Conservation (phyloP, 768 basidiomycete species). For the Polyporus arcularius region DNA sequence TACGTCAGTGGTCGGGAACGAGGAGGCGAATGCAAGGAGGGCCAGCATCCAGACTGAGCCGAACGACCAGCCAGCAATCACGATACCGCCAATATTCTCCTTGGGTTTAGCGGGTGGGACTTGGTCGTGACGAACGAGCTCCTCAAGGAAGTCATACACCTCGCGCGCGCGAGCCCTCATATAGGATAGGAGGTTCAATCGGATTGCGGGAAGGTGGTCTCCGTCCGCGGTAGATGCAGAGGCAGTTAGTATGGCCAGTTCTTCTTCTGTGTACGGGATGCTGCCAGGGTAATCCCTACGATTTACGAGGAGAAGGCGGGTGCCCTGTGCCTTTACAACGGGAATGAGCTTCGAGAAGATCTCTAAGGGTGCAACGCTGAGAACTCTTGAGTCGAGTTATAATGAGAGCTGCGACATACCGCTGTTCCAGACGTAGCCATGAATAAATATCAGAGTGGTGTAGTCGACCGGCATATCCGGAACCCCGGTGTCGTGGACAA, state of each 20-base stretch:
- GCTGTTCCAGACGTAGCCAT: slow-evolving; percentile 6
- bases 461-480: not conserved
- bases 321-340: slow-evolving; percentile 11
- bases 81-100: slow-evolving; percentile 8
- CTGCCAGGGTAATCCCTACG: slow-evolving; percentile 23
- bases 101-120: not conserved
- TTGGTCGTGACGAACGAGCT: not conserved
- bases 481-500: not conserved
- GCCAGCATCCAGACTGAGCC: slow-evolving; percentile 3
- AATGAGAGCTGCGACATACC: not conserved
- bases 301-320: slow-evolving; percentile 21
- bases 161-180: slow-evolving; percentile 1
- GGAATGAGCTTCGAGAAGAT: slow-evolving; percentile 9
- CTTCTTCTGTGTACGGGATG: slow-evolving; percentile 9
- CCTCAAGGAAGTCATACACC: not conserved
- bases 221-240: too few species aligned
- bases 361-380: not conserved
- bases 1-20: not conserved
- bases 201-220: not conserved
- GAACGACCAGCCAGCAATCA: slow-evolving; percentile 16
- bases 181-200: not conserved
- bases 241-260: not conserved
- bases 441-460: not conserved
- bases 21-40: slow-evolving; percentile 8
- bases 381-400: not conserved